Evolutionary conservation across 164 flowering plant genomes (phyloP), one percentile per base, ranked within the genome.

Genomic region (Vitis labrusca): DNA sequence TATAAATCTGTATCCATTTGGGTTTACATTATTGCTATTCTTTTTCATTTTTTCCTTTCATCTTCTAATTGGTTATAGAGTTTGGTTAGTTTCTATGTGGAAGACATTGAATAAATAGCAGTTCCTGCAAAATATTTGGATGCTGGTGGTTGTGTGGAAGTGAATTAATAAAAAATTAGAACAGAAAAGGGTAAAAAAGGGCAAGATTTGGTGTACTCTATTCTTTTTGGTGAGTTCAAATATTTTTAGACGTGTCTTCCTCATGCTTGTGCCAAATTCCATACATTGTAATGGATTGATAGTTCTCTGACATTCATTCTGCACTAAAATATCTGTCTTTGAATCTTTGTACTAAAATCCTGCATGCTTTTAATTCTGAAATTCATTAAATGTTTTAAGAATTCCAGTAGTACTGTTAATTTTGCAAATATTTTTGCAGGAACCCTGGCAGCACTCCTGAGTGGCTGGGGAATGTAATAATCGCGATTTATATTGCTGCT

Each of bases 371-470:
- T 10, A 63, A 48, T 48, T 17, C 23, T 17, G 65, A 48, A 50
- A 13, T 17, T 17, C 14, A 5, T 3, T 23, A 27, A 6, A 37
- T 37, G 7, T 37, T 37, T 37, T 23, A 23, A 37, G 44, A 37
- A 37, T 6, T 37, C 44, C 44, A 3, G 44, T 37, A 32, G n/a
- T 27, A 14, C 50, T 17, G 0, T 59, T 66, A 12, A 53, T 5
- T n/a, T 64, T 58, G 50, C 61, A 63, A 7, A 52, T 61, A 8
- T 37, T 65, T 61, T 13, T 61, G 48, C 74, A 75, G 99, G 86
- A 89, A 84, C 69, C 99, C 99, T 56, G 99, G 99, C 47, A 61
- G 83, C 71, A 80, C 79, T 68, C 99, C 98, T 27, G 94, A 93
- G 67, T 93, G 97, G 94, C 68, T 90, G 63, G 95, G 84, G 59